A percentile compares a stretch with the other conserved stretches of the same genome.
Conservation (phyloP, 352 stramenopile species). For the Pythium biforme region DNA sequence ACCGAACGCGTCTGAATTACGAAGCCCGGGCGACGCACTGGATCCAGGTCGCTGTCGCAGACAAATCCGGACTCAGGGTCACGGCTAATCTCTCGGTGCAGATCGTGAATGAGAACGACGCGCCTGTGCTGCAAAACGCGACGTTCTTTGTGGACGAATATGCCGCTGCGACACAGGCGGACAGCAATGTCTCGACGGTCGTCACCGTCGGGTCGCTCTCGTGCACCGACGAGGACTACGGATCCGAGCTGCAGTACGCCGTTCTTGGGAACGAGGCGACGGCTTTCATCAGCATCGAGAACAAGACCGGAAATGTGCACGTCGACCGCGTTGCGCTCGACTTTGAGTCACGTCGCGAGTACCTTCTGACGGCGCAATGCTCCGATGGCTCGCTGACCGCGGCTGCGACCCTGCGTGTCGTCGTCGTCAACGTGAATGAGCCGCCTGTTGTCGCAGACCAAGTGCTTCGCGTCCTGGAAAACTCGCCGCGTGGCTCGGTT, state of each 20-base stretch:
- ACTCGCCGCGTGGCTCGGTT: slow-evolving; percentile 13
- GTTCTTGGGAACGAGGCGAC: slow-evolving; percentile 22
- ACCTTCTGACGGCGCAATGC: slow-evolving; percentile 33
- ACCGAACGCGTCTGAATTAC: slow-evolving; percentile 21
- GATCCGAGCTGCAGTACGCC: slow-evolving; percentile 32
- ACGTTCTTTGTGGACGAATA: slow-evolving; percentile 25
- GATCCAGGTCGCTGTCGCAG: slow-evolving; percentile 21
- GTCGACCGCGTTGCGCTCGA: slow-evolving; percentile 38
- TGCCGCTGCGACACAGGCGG: background rate
- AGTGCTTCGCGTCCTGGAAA: slow-evolving; percentile 37
- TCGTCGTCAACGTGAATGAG: slow-evolving; percentile 55
- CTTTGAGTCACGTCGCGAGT: slow-evolving; percentile 41
- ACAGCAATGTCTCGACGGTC: slow-evolving; percentile 6
- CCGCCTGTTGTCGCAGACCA: slow-evolving; percentile 30
- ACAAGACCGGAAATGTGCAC: slow-evolving; percentile 42
- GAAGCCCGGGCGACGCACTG: slow-evolving; percentile 13
- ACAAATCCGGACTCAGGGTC: slow-evolving; percentile 15
- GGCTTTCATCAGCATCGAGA: slow-evolving; percentile 42
- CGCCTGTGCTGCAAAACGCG: slow-evolving; percentile 21
- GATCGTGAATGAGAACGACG: slow-evolving; percentile 29
- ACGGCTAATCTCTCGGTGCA: slow-evolving; percentile 16
- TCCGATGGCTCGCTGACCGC: slow-evolving; percentile 35
- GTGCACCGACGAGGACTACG: slow-evolving; percentile 51
- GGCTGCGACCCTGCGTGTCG: slow-evolving; percentile 21
- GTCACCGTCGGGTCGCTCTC: slow-evolving; percentile 37